Percentiles rank a stretch among this genome's conserved stretches.
These are phyloP conservation scores for Phytophthora melonis DNA, from an alignment of 352 stramenopile genomes.

Conservation along the genomic window DNA sequence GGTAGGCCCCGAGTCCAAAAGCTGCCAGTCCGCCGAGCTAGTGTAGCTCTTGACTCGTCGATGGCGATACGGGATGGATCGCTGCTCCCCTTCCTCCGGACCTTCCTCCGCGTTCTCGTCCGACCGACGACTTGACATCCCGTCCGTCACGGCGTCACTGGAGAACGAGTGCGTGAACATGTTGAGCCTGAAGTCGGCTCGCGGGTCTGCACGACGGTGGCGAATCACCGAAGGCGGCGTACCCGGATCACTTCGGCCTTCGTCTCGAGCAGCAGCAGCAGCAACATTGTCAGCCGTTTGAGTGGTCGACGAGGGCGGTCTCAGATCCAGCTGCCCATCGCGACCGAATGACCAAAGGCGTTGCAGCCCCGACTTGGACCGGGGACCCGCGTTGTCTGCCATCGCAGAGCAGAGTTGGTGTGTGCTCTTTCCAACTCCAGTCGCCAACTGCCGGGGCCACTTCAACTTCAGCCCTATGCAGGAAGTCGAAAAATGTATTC, in stretches of 20 bases:
- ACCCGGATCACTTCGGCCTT: constrained; percentile 1
- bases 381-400: constrained; percentile 11
- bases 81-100: constrained; percentile 15
- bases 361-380: constrained; percentile 38
- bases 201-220: constrained; percentile 26
- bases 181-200: constrained; percentile 33
- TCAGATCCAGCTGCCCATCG: constrained; percentile 31
- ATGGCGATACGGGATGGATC: constrained; percentile 28
- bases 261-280: not conserved
- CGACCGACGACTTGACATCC: constrained; percentile 54
- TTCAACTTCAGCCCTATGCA: constrained; percentile 26
- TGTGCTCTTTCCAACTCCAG: not conserved
- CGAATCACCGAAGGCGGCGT: constrained; percentile 38
- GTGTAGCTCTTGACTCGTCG: constrained; percentile 68
- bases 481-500: not conserved
- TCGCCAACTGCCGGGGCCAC: constrained; percentile 15
- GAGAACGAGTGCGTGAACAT: constrained; percentile 42
- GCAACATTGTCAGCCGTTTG: not conserved
- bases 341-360: constrained; percentile 63
- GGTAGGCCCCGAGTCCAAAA: constrained; percentile 23
- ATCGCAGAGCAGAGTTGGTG: constrained; percentile 9
- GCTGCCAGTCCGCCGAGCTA: constrained; percentile 38
- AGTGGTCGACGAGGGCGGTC: constrained; percentile 36
- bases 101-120: constrained; percentile 29
- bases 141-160: constrained; percentile 43